Evolutionary conservation across 306 rosid species (phyloP).

Genomic region (Mimosa bimucronata): DNA sequence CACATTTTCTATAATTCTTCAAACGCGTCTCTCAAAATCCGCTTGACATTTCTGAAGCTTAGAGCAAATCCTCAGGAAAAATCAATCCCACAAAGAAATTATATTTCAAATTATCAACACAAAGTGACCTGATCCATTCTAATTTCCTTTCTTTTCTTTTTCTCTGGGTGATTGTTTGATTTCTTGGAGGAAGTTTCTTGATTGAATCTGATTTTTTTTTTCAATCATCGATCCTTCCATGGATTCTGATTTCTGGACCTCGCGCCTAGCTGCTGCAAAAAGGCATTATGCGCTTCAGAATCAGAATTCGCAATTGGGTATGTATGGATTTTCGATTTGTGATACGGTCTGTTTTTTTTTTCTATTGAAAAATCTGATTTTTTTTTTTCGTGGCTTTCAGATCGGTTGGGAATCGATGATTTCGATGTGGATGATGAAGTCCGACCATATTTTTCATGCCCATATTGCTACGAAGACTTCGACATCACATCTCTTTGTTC

Average conservation of each 20-base stretch:
- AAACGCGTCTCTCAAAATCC: slow-evolving; percentile 28
- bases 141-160: not conserved
- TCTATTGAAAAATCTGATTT: slow-evolving; percentile 21
- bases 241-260: slow-evolving; percentile 95
- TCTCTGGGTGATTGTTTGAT: not conserved
- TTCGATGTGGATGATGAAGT: slow-evolving; percentile 86
- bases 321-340: slow-evolving; percentile 1
- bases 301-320: slow-evolving; percentile 75
- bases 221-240: slow-evolving; percentile 51
- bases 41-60: slow-evolving; percentile 39
- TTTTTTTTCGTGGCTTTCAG: slow-evolving; percentile 38
- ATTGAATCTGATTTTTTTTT: not conserved
- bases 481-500: slow-evolving; percentile 84
- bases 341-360: not conserved
- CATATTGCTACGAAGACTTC: slow-evolving; percentile 90
- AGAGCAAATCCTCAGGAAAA: slow-evolving; percentile 37
- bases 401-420: slow-evolving; percentile 87
- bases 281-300: slow-evolving; percentile 76
- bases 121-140: not conserved
- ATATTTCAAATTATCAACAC: not conserved
- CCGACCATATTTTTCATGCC: slow-evolving; percentile 88
- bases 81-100: slow-evolving; percentile 40
- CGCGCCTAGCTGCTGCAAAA: slow-evolving; percentile 94
- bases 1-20: slow-evolving; percentile 32
- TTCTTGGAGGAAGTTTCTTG: slow-evolving; percentile 24